These are phyloP conservation scores for Termitomyces sp. DNA, from an alignment of 1,284 basidiomycete species.

Conservation along the genomic window DNA sequence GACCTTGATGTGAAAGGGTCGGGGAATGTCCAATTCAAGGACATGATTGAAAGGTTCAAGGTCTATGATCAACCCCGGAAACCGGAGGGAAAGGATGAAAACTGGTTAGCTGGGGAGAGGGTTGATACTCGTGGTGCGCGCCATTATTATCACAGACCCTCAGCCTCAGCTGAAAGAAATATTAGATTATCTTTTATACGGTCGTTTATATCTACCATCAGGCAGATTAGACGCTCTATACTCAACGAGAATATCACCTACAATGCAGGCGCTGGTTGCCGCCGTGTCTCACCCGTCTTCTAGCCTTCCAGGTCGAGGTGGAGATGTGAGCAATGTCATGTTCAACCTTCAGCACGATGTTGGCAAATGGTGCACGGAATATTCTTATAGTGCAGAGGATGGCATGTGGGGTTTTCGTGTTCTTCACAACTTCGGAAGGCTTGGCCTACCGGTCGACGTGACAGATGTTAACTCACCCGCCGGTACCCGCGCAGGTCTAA, in stretches of 20 bases:
- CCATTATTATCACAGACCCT: neutral
- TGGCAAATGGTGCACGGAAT: conserved; percentile 91
- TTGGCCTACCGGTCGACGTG: conserved; percentile 29
- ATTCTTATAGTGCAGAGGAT: conserved; percentile 92
- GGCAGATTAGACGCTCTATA: conserved; percentile 88
- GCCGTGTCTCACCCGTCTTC: conserved; percentile 72
- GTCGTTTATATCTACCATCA: conserved; percentile 86
- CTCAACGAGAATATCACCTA: conserved; percentile 74
- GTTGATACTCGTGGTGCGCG: conserved; percentile 73
- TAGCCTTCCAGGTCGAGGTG: conserved; percentile 37
- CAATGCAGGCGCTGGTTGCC: conserved; percentile 63
- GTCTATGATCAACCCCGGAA: conserved; percentile 73
- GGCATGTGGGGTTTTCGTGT: conserved; percentile 87
- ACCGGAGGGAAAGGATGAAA: conserved; percentile 71
- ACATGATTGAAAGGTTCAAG: conserved; percentile 83
- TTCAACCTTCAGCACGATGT: conserved; percentile 89
- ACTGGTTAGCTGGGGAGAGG: conserved; percentile 74
- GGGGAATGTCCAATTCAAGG: conserved; percentile 76
- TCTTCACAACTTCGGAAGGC: conserved; percentile 89
- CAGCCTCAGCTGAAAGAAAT: neutral
- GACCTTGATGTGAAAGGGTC: conserved; percentile 70
- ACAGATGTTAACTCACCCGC: conserved; percentile 29
- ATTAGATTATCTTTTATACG: conserved; percentile 87
- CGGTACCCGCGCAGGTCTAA: conserved; percentile 32
- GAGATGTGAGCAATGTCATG: conserved; percentile 72